Conservation (phyloP, 2,329 filamentous ascomycete genomes). For the Aureobasidium sp. region DNA sequence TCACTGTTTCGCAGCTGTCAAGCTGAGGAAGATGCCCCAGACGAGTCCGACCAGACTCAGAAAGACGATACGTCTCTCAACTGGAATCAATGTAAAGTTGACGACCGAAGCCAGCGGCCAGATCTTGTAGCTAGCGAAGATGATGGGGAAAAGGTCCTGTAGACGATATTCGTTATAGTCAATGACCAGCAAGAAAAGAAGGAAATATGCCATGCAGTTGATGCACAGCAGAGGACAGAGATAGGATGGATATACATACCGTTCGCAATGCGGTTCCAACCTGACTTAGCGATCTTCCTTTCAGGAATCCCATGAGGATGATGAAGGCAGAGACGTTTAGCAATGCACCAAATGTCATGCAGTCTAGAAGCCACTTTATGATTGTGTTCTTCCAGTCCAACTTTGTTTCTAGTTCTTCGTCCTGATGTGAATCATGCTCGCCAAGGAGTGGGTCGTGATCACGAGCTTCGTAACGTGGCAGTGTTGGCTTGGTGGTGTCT, state of each 20-base stretch:
- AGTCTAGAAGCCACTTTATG: slow-evolving; percentile 73
- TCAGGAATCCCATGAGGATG: slow-evolving; percentile 64
- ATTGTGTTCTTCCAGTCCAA: slow-evolving; percentile 72
- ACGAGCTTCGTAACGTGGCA: slow-evolving; percentile 33
- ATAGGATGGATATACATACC: too few relatives aligned
- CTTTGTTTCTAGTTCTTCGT: too few relatives aligned
- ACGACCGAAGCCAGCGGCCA: slow-evolving; percentile 77
- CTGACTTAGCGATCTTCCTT: slow-evolving; percentile 32
- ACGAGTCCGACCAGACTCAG: slow-evolving; percentile 76
- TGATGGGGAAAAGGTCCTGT: slow-evolving; percentile 53
- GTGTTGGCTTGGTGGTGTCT: slow-evolving; percentile 29
- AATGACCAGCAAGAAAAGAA: too few relatives aligned
- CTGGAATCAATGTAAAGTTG: slow-evolving; percentile 77
- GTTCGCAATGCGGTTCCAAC: slow-evolving; percentile 16
- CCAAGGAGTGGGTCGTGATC: too few relatives aligned
- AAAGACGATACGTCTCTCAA: slow-evolving; percentile 74
- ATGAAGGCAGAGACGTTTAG: slow-evolving; percentile 74
- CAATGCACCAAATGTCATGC: slow-evolving; percentile 71
- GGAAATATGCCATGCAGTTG: neutral
- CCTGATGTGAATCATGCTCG: too few relatives aligned
- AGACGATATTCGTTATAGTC: slow-evolving; percentile 36
- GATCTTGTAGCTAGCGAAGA: slow-evolving; percentile 75
- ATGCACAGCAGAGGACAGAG: too few relatives aligned
- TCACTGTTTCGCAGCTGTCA: too few relatives aligned
- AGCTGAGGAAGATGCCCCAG: slow-evolving; percentile 81